Evolutionary conservation across 2,329 filamentous ascomycete genomes (phyloP).

Genomic region (Colletotrichum sp.): DNA sequence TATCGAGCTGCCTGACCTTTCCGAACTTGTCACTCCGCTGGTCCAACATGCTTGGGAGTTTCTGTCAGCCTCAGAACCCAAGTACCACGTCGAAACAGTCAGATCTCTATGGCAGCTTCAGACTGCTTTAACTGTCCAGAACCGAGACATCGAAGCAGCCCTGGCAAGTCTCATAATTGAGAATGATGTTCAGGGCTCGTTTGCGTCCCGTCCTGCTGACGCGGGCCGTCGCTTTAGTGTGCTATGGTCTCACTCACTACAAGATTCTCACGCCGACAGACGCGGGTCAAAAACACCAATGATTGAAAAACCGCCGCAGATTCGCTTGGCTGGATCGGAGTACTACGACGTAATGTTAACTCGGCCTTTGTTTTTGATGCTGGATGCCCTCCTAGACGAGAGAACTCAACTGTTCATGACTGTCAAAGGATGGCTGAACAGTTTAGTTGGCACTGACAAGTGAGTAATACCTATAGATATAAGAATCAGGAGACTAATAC

Average conservation of each 20-base stretch:
- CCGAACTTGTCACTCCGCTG: slow-evolving; percentile 68
- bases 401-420: slow-evolving; percentile 77
- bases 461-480: slow-evolving; percentile 35
- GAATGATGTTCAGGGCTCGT: slow-evolving; percentile 50
- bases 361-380: slow-evolving; percentile 78
- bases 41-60: slow-evolving; percentile 79
- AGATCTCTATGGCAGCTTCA: slow-evolving; percentile 88
- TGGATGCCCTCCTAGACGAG: slow-evolving; percentile 79
- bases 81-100: slow-evolving; percentile 93
- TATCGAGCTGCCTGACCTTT: slow-evolving; percentile 58
- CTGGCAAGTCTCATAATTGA: slow-evolving; percentile 73
- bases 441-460: slow-evolving; percentile 66
- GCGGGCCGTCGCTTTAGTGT: slow-evolving; percentile 73
- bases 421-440: slow-evolving; percentile 81
- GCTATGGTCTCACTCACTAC: slow-evolving; percentile 81
- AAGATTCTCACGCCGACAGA: slow-evolving; percentile 51
- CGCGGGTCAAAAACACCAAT: slow-evolving; percentile 43
- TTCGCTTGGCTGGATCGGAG: slow-evolving; percentile 59
- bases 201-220: slow-evolving; percentile 57
- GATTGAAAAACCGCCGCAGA: slow-evolving; percentile 35
- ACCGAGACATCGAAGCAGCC: slow-evolving; percentile 80
- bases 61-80: slow-evolving; percentile 81
- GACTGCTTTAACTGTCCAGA: slow-evolving; percentile 66
- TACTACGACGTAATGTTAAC: slow-evolving; percentile 78
- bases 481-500: neutral